These are phyloP conservation scores for Aspergillus fischeri DNA, from an alignment of 2,329 filamentous ascomycete species.

Conservation along the genomic window DNA sequence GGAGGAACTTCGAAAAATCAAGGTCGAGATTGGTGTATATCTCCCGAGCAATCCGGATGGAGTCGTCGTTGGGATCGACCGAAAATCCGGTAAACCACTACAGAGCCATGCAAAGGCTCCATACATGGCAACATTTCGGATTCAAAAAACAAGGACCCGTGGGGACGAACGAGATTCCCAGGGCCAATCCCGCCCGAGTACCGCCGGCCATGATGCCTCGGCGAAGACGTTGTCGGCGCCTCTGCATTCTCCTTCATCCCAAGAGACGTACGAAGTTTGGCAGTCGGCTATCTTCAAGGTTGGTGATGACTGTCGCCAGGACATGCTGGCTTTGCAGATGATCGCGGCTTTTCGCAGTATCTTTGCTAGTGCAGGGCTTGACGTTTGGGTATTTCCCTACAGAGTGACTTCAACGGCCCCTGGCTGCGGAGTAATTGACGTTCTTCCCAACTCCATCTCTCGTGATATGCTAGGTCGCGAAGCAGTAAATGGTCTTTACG, in stretches of 20 bases:
- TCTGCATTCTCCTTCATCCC: conserved; percentile 22
- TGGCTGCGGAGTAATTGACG: conserved; percentile 96
- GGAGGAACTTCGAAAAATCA: conserved; percentile 94
- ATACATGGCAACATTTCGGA: conserved; percentile 98
- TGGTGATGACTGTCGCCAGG: conserved; percentile 95
- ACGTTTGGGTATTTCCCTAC: conserved; percentile 96
- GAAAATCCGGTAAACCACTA: conserved; percentile 93
- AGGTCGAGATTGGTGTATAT: conserved; percentile 95
- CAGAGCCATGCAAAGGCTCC: conserved; percentile 98
- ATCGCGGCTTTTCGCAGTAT: conserved; percentile 96
- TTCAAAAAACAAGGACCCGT: conserved; percentile 65
- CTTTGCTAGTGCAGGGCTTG: conserved; percentile 88
- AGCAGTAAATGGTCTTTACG: conserved; percentile 95
- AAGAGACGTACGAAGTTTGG: conserved; percentile 84
- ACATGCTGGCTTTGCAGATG: conserved; percentile 94
- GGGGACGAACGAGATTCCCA: conserved; percentile 23
- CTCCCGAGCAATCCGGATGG: conserved; percentile 95
- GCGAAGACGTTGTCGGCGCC: conserved; percentile 2
- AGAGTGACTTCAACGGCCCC: conserved; percentile 95
- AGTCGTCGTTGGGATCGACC: conserved; percentile 94
- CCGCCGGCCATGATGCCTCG: conserved; percentile 26
- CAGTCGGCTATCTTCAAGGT: conserved; percentile 99
- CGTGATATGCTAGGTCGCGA: conserved; percentile 98
- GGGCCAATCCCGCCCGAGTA: conserved; percentile 20
- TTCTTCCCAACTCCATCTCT: conserved; percentile 94